These are phyloP conservation scores for Cucumis melo DNA, from an alignment of 306 rosid species.

Conservation along the genomic window DNA sequence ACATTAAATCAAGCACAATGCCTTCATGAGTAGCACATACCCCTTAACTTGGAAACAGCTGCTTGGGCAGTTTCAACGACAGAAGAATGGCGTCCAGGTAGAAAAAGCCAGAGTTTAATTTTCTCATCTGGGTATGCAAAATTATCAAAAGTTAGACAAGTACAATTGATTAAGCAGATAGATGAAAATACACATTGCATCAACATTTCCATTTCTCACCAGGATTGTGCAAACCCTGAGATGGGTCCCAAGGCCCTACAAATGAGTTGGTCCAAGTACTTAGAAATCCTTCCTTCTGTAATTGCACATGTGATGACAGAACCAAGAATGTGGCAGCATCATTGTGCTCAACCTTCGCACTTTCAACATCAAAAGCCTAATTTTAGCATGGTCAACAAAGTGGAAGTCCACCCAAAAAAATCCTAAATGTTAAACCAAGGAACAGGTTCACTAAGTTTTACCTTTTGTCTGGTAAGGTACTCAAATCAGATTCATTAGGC, in stretches of 20 bases:
- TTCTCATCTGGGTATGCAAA: constrained; percentile 58
- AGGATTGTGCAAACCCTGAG: constrained; percentile 97
- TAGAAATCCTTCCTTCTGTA: constrained; percentile 84
- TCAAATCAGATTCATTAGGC: constrained; percentile 77
- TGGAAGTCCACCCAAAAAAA: neutral
- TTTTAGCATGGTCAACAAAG: constrained; percentile 5
- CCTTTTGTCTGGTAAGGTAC: constrained; percentile 68
- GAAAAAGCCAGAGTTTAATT: constrained; percentile 94
- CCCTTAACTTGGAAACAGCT: constrained; percentile 68
- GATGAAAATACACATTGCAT: constrained; percentile 4
- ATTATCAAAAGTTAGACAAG: constrained; percentile 17
- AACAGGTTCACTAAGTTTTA: constrained; percentile 11
- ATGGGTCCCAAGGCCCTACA: constrained; percentile 99
- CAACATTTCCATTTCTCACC: constrained; percentile 36
- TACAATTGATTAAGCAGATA: neutral
- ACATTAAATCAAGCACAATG: neutral
- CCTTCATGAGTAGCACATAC: constrained; percentile 26
- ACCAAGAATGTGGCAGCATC: constrained; percentile 77
- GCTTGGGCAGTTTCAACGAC: constrained; percentile 67
- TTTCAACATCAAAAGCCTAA: constrained; percentile 15
- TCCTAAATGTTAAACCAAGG: neutral
- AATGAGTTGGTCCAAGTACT: constrained; percentile 94
- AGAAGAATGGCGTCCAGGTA: constrained; percentile 76
- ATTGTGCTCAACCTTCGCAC: constrained; percentile 58
- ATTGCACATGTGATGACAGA: constrained; percentile 75